These are phyloP conservation scores for Yueomyces sp. DNA, from an alignment of 805 yeast species.

Conservation along the genomic window DNA sequence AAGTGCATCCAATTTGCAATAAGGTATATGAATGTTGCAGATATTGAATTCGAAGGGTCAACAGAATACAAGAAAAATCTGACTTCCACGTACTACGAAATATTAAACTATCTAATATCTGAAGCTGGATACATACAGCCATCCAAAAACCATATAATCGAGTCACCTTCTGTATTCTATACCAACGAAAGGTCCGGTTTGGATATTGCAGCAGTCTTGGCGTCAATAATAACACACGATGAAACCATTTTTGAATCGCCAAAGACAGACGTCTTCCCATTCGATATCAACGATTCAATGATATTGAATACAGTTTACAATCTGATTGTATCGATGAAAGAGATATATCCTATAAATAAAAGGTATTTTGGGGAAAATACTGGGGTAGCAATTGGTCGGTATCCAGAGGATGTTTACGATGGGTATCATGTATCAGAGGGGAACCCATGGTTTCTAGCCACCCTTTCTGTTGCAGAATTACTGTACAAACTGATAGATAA, in stretches of 20 bases:
- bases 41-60: slow-evolving; percentile 9
- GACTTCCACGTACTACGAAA: slow-evolving; percentile 9
- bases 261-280: slow-evolving; percentile 32
- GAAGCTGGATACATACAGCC: slow-evolving; percentile 27
- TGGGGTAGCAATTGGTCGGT: slow-evolving; percentile 70
- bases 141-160: slow-evolving; percentile 45
- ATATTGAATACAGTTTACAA: slow-evolving; percentile 51
- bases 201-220: slow-evolving; percentile 58
- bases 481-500: slow-evolving; percentile 42
- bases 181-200: slow-evolving; percentile 46
- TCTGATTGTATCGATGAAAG: slow-evolving; percentile 54
- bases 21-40: slow-evolving; percentile 15
- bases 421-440: slow-evolving; percentile 65
- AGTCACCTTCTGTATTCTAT: slow-evolving; percentile 41
- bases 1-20: slow-evolving; percentile 53
- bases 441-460: slow-evolving; percentile 86
- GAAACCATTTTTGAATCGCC: slow-evolving; percentile 3
- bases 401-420: slow-evolving; percentile 85
- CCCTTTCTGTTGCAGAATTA: slow-evolving; percentile 55
- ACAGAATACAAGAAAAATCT: slow-evolving; percentile 12
- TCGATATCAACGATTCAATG: slow-evolving; percentile 42
- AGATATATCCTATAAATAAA: slow-evolving; percentile 67
- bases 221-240: slow-evolving; percentile 32
- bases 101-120: slow-evolving; percentile 12
- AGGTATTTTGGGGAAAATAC: slow-evolving; percentile 22